Percentiles rank a stretch among this genome's conserved stretches.
Conservation (phyloP, 352 stramenopile genomes). For the Thalassiosira exigua region DNA sequence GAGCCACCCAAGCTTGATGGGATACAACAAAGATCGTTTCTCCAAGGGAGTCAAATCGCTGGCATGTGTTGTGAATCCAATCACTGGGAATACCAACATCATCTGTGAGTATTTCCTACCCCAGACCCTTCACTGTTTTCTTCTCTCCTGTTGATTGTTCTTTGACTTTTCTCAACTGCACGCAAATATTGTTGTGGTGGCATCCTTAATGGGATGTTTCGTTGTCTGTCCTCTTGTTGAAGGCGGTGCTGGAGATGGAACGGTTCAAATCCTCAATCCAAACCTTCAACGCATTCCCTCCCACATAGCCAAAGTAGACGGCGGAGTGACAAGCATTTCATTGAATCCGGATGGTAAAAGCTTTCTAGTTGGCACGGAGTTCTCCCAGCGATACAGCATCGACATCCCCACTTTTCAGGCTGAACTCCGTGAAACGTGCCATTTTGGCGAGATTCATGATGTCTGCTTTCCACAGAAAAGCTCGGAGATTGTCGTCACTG, state of each 20-base stretch:
- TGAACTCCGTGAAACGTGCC: slow-evolving; percentile 71
- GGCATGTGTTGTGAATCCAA: slow-evolving; percentile 87
- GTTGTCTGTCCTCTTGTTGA: too few relatives aligned
- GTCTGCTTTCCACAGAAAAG: slow-evolving; percentile 93
- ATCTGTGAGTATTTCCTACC: too few relatives aligned
- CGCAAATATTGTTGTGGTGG: too few relatives aligned
- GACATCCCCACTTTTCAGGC: slow-evolving; percentile 81
- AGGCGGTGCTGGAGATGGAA: slow-evolving; percentile 90
- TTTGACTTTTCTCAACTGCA: too few relatives aligned
- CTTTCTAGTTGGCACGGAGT: slow-evolving; percentile 92
- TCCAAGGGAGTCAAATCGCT: slow-evolving; percentile 91
- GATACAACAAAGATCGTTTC: slow-evolving; percentile 93
- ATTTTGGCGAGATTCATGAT: slow-evolving; percentile 89
- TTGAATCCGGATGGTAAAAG: slow-evolving; percentile 67
- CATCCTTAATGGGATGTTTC: too few relatives aligned
- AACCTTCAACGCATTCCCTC: slow-evolving; percentile 82
- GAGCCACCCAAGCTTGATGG: slow-evolving; percentile 72
- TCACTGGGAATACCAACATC: slow-evolving; percentile 89
- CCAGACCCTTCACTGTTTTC: too few relatives aligned
- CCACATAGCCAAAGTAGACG: slow-evolving; percentile 89
- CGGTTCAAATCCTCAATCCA: slow-evolving; percentile 89
- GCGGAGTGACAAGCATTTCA: slow-evolving; percentile 91
- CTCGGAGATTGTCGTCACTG: slow-evolving; percentile 94
- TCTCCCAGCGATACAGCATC: slow-evolving; percentile 93
- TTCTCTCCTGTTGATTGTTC: too few relatives aligned